Conservation (phyloP, 225 moss, liverwort and hornwort genomes). For the Antitrichia curtipendula region DNA sequence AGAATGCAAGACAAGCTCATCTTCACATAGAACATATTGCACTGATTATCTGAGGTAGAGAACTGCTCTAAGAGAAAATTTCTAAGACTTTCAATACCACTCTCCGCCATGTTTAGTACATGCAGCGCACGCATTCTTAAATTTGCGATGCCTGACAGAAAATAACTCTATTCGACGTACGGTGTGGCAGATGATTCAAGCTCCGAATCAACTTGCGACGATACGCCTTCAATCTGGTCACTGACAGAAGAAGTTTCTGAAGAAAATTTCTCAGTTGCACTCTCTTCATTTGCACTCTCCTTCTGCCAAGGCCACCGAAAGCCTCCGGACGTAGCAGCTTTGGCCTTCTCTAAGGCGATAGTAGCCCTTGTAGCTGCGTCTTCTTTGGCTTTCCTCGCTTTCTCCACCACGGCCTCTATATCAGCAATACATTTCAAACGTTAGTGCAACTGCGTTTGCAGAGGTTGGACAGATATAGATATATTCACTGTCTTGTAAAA, state of each 20-base stretch:
- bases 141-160: background rate
- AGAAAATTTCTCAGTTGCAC: background rate
- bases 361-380: background rate
- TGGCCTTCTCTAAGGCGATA: conserved; percentile 4
- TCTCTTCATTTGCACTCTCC: background rate
- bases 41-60: background rate
- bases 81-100: background rate
- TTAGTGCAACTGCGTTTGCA: background rate
- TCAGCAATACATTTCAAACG: background rate
- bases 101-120: too few relatives aligned
- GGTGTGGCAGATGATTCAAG: background rate
- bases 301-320: conserved; percentile 1
- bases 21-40: too few relatives aligned
- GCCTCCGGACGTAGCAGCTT: background rate
- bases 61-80: background rate
- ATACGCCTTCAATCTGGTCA: background rate
- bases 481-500: background rate
- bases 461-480: background rate
- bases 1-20: background rate
- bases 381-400: background rate
- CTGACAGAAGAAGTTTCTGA: background rate
- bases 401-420: background rate
- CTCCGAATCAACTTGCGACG: background rate
- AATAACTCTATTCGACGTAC: background rate
- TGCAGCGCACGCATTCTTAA: background rate